phyloP scores from a whole-genome alignment of 805 yeast genomes.

The Barnettozyma pratensis region DNA sequence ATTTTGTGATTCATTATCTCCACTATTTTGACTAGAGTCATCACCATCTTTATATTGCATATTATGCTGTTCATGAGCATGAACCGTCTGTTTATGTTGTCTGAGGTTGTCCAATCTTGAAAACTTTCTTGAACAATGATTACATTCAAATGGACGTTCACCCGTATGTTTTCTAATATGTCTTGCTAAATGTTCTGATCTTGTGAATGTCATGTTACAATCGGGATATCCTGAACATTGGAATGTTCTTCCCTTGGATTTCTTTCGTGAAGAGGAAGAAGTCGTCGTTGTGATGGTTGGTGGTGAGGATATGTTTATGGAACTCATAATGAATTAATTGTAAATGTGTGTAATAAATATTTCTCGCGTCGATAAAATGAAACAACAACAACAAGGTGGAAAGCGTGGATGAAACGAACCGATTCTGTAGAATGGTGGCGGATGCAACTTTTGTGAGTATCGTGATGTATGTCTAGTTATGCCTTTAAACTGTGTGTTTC shows the following conservation, averaged over 20 bases:
- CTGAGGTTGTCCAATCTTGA: constrained; percentile 78
- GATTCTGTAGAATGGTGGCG: too few species aligned
- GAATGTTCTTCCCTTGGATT: constrained; percentile 60
- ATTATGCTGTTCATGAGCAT: constrained; percentile 33
- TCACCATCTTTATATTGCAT: background rate
- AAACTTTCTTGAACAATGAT: constrained; percentile 72
- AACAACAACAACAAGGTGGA: too few species aligned
- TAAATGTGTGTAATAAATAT: too few species aligned
- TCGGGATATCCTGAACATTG: constrained; percentile 84
- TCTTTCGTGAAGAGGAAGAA: constrained; percentile 25
- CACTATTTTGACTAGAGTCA: background rate
- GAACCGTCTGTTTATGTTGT: constrained; percentile 88
- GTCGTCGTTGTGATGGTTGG: background rate
- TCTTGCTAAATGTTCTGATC: constrained; percentile 89
- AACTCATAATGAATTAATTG: too few species aligned
- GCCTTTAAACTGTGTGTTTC: too few species aligned
- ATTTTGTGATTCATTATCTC: background rate
- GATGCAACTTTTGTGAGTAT: too few species aligned
- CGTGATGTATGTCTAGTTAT: too few species aligned
- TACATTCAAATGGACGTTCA: constrained; percentile 87
- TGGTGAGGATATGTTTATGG: background rate
- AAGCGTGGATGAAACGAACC: too few species aligned
- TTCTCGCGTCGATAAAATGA: too few species aligned
- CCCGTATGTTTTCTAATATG: constrained; percentile 94
- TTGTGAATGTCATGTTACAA: constrained; percentile 82